Evolutionary conservation across 106 monocot species (phyloP), one percentile per base, ranked within the genome.

Genomic region (Agapanthus africanus): DNA sequence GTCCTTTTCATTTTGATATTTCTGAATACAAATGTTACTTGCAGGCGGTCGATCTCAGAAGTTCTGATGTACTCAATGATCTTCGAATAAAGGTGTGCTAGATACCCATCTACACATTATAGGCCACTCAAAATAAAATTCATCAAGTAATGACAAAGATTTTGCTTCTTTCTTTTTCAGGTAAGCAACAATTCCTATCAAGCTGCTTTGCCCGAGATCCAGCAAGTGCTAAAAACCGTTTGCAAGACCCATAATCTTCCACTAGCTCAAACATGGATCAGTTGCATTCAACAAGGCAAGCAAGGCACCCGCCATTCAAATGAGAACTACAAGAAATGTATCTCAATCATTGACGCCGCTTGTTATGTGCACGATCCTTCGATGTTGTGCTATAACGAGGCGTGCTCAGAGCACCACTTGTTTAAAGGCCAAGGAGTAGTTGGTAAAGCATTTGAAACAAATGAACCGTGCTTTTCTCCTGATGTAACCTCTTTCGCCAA

Each of bases 371-470:
- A 71, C 18, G 81, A 93, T 75, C 63, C 44, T 42, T 63, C 56
- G 26, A 44, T 89, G 49, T 21, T 49, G 49, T 71, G 73, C 21
- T 93, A 89, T 74, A 89, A 89, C 13, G 74, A 80, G 21, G 88
- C 93, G 2, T 93, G 93, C 72, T 89, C 93, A 6, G 93, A 93
- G 65, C 86, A 89, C 71, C 93, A 93, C 70, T 68, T 93, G 39
- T 75, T 93, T 13, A 89, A 56, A 82, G 89, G 86, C 11, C 85
- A 89, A 80, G 93, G 93, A 14, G 73, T 89, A 28, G 84, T 34
- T 2, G 93, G 93, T 9, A 78, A 72, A 40, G 93, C 93, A 40
- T 86, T 93, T 37, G 79, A 69, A 4, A 93, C 86, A 59, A 93
- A 89, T 36, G 67, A 89, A 73, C 89, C 89, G 28, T 86, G 86